Evolutionary conservation across 139 green algal species (phyloP).

Genomic region (Picochlorum sp.): DNA sequence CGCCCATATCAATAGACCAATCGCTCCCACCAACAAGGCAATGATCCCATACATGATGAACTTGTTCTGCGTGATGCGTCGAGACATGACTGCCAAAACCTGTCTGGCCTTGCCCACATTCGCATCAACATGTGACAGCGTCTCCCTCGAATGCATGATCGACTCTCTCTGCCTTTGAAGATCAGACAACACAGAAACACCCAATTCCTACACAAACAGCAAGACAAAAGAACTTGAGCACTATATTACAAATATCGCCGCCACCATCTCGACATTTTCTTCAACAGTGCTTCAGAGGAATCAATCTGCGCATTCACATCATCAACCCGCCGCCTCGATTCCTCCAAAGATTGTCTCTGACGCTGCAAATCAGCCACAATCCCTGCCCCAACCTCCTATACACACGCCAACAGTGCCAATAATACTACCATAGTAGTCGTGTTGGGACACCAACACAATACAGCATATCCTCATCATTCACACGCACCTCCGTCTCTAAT

Average conservation of each 20-base stretch:
- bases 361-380: constrained; percentile 48
- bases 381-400: constrained; percentile 35
- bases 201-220: constrained; percentile 70
- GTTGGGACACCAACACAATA: no score
- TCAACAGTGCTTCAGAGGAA: constrained; percentile 19
- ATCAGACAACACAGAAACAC: constrained; percentile 82
- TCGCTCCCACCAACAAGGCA: constrained; percentile 33
- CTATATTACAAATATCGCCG: constrained; percentile 4
- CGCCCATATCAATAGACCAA: constrained; percentile 44
- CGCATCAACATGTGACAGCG: constrained; percentile 81
- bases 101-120: constrained; percentile 77
- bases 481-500: constrained; percentile 70
- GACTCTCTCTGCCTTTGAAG: constrained; percentile 88
- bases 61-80: constrained; percentile 85
- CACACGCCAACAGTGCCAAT: not conserved
- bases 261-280: constrained; percentile 35
- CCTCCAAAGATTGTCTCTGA: constrained; percentile 48
- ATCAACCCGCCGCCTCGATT: constrained; percentile 22
- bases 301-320: constrained; percentile 28
- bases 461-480: not conserved
- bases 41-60: constrained; percentile 46
- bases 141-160: constrained; percentile 75
- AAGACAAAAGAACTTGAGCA: not conserved
- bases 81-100: constrained; percentile 75
- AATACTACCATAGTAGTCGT: no score